These are phyloP conservation scores for Cercospora nicotianae DNA, from an alignment of 2,329 filamentous ascomycete genomes.

Conservation along the genomic window DNA sequence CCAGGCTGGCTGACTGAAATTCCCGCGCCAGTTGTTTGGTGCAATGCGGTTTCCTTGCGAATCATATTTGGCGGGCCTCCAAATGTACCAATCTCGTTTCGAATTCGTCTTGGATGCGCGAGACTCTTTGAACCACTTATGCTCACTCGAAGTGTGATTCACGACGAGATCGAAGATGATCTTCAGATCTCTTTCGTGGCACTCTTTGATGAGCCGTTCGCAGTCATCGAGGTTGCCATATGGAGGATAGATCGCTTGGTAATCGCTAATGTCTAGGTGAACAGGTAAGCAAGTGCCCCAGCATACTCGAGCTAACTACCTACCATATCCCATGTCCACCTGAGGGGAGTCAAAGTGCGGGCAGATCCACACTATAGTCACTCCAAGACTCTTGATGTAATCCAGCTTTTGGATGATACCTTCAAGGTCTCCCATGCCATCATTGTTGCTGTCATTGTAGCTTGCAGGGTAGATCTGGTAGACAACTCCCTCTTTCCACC, in stretches of 20 bases:
- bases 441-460: slow-evolving; percentile 56
- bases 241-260: slow-evolving; percentile 13
- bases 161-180: slow-evolving; percentile 48
- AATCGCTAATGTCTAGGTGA: neutral
- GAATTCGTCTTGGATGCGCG: slow-evolving; percentile 51
- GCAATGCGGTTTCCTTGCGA: slow-evolving; percentile 54
- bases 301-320: neutral
- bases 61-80: slow-evolving; percentile 59
- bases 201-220: slow-evolving; percentile 44
- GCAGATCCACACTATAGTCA: slow-evolving; percentile 45
- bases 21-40: slow-evolving; percentile 55
- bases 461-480: slow-evolving; percentile 59
- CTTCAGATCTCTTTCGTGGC: slow-evolving; percentile 48
- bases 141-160: slow-evolving; percentile 43
- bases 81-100: slow-evolving; percentile 65
- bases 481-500: slow-evolving; percentile 24
- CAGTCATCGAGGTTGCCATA: slow-evolving; percentile 43
- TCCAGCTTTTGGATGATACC: slow-evolving; percentile 62
- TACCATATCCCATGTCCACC: slow-evolving; percentile 54
- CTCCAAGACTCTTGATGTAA: slow-evolving; percentile 61
- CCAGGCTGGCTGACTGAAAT: slow-evolving; percentile 43
- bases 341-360: slow-evolving; percentile 58
- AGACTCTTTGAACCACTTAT: slow-evolving; percentile 59
- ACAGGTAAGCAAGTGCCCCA: neutral
- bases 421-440: slow-evolving; percentile 63